Percentiles rank a stretch among this genome's conserved stretches.
Evolutionary conservation across 2,329 filamentous ascomycete species (phyloP).

Genomic region (Sporothrix dimorphospora): DNA sequence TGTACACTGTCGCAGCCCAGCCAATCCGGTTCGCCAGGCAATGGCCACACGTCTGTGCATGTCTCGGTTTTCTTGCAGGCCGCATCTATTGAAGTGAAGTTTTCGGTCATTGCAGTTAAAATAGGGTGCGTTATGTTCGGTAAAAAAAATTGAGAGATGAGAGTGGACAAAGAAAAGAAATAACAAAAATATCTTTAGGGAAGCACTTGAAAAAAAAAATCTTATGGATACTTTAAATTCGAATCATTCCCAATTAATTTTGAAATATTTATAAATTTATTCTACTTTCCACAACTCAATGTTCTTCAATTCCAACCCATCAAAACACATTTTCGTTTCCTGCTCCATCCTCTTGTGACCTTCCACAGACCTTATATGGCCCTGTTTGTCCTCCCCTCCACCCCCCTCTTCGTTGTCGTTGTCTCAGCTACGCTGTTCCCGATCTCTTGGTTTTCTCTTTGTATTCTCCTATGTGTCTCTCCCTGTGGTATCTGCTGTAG

Average conservation of each 20-base stretch:
- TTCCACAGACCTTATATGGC: neutral
- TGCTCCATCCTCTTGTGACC: neutral
- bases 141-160: too few relatives aligned
- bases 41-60: neutral
- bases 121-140: neutral
- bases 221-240: too few relatives aligned
- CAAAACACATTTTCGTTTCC: too few relatives aligned
- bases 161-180: too few relatives aligned
- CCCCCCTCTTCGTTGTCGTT: constrained; percentile 1
- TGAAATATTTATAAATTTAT: too few relatives aligned
- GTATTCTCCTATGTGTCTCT: constrained; percentile 24
- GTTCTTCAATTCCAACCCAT: too few relatives aligned
- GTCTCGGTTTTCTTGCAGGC: constrained; percentile 17
- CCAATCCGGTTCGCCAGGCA: neutral
- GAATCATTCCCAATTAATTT: too few relatives aligned
- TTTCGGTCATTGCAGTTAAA: neutral
- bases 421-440: constrained; percentile 19
- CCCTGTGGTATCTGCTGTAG: neutral
- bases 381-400: neutral
- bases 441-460: constrained; percentile 17
- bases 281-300: too few relatives aligned
- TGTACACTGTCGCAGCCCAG: neutral
- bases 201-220: too few relatives aligned
- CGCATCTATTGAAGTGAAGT: neutral
- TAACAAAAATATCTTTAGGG: too few relatives aligned